Base-by-base conservation (phyloP, 83 land plant genomes). In the Picea abies region DNA sequence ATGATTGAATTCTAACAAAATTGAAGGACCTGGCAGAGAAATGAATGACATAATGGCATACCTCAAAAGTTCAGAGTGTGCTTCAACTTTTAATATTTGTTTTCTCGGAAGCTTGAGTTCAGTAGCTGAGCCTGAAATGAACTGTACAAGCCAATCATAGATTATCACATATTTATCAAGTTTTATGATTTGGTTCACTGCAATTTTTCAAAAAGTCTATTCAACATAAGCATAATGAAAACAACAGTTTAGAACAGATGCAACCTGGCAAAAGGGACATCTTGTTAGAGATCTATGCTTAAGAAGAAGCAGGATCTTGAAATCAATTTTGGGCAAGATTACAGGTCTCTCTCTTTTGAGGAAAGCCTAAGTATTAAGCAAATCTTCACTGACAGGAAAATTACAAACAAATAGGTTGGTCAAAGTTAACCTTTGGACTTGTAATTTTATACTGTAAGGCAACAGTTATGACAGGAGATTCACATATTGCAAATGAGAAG, bases 21-120 rank as follows among this genome's bases (percentile, higher is more conserved):
- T 35, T 35, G 16, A 32, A 35, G 16, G 73, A 12, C 58, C 58
- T 52, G 41, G 19, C 73, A 69, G 39, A 69, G 39, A 69, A 19
- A 71, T 37, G 67, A 22, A 64, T 64, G 9, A 23, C 75, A 71
- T 71, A 22, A 64, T 64, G 22, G 10, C 76, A 71, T 71, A 71
- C 76, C 49, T 8, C n/a, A 44, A 39, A 71, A 37, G 17, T 26
- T 19, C 22, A 19, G 76, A 19, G 0, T 2, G 7, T 4, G 44
- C 19, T n/a, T 71, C 76, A 39, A 44, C 37, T 71, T 71, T 39
- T 32, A 70, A 32, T 70, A 5, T 70, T 70, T 9, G 44, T 17
- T 70, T 70, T 70, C 44, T 32, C 22, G 20, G 39, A 7, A n/a
- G 35, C 19, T 70, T 32, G 35, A 39, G 76, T 19, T 26, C 76